Evolutionary conservation across 805 yeast genomes (phyloP).

Genomic region (Candida ipomoeae): DNA sequence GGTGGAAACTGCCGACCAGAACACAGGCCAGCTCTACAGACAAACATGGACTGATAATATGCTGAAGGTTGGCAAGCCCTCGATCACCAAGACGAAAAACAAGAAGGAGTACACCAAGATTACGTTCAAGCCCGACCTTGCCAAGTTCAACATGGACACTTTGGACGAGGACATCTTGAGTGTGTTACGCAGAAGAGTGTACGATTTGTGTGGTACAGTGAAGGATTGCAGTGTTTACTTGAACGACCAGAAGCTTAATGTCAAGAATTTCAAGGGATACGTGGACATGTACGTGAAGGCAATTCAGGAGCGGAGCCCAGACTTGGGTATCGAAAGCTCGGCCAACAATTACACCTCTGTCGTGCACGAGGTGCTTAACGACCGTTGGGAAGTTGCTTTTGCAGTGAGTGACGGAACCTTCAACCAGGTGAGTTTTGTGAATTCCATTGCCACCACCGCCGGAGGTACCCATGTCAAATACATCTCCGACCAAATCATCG

Average conservation of each 20-base stretch:
- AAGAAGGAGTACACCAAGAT: slow-evolving; percentile 80
- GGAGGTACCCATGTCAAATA: slow-evolving; percentile 96
- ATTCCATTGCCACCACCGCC: slow-evolving; percentile 93
- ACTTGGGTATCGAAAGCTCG: slow-evolving; percentile 21
- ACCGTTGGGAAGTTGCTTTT: slow-evolving; percentile 95
- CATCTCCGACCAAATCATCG: slow-evolving; percentile 78
- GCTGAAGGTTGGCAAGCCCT: slow-evolving; percentile 73
- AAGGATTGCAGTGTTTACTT: slow-evolving; percentile 73
- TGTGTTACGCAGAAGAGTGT: slow-evolving; percentile 88
- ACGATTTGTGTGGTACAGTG: slow-evolving; percentile 92
- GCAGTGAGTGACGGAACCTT: slow-evolving; percentile 87
- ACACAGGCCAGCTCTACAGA: slow-evolving; percentile 55
- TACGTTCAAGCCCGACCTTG: slow-evolving; percentile 82
- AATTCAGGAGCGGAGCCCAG: slow-evolving; percentile 48
- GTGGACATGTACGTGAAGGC: slow-evolving; percentile 88
- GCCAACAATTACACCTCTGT: slow-evolving; percentile 43
- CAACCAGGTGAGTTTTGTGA: slow-evolving; percentile 94
- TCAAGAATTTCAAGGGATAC: slow-evolving; percentile 77
- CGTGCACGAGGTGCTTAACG: slow-evolving; percentile 75
- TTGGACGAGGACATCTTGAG: slow-evolving; percentile 81
- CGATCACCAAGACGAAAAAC: slow-evolving; percentile 54
- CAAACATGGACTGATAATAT: slow-evolving; percentile 90
- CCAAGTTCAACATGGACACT: slow-evolving; percentile 77
- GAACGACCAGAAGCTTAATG: slow-evolving; percentile 66
- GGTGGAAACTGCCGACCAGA: slow-evolving; percentile 83